phyloP scores from a whole-genome alignment of 441 rosid species.

The Populus hybrid region DNA sequence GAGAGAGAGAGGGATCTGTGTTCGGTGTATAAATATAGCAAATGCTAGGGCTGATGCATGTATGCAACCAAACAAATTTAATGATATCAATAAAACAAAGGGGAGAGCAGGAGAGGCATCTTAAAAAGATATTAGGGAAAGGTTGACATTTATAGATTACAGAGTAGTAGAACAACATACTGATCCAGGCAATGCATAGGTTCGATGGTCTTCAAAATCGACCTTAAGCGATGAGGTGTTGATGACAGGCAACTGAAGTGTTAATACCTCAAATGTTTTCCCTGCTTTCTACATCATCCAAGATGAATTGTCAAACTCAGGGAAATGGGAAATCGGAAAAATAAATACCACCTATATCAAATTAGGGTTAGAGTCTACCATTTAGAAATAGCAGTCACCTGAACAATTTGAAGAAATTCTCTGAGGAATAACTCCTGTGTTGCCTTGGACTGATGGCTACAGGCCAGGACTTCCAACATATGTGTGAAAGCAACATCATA shows the following conservation, averaged over 20 bases:
- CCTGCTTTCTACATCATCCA: slow-evolving; percentile 73
- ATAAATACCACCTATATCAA: not conserved
- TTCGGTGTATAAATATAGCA: not conserved
- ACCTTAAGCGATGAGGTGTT: slow-evolving; percentile 75
- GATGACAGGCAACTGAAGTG: slow-evolving; percentile 78
- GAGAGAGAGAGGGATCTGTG: not conserved
- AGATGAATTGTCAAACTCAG: slow-evolving; percentile 10
- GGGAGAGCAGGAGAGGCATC: not conserved
- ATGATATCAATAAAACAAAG: not conserved
- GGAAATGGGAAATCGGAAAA: slow-evolving; percentile 2
- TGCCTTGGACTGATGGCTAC: slow-evolving; percentile 86
- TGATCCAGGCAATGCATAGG: slow-evolving; percentile 78
- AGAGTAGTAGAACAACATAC: slow-evolving; percentile 48
- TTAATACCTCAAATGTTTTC: slow-evolving; percentile 72
- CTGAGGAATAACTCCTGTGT: slow-evolving; percentile 85
- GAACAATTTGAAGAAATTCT: slow-evolving; percentile 81
- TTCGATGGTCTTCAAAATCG: slow-evolving; percentile 89
- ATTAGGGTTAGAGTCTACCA: not conserved
- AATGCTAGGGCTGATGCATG: not conserved
- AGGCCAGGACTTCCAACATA: slow-evolving; percentile 82
- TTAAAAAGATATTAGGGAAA: not conserved
- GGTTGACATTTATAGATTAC: not conserved
- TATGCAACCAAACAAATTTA: not conserved
- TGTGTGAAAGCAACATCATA: slow-evolving; percentile 82
- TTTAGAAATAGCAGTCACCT: slow-evolving; percentile 40